These are phyloP conservation scores for barley (Hordeum vulgare) DNA, from an alignment of 176 grass and related monocot species.

Conservation along the genomic window DNA sequence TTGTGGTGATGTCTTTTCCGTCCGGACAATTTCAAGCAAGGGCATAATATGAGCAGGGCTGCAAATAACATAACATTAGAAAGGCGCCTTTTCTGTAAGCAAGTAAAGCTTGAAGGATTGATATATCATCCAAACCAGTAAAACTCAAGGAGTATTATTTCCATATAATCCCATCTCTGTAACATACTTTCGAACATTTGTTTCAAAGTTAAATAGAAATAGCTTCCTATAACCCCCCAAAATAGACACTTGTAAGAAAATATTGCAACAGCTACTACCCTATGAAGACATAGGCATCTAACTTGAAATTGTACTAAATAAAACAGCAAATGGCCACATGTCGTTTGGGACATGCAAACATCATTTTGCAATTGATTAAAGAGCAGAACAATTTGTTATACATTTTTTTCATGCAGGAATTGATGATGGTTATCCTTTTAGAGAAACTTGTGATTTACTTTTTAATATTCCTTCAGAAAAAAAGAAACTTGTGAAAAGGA, in stretches of 20 bases:
- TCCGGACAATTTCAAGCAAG: conserved; percentile 96
- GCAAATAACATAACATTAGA: conserved; percentile 35
- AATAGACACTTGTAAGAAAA: not conserved
- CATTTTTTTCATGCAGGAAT: not conserved
- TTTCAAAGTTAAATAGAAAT: not conserved
- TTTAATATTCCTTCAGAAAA: not conserved
- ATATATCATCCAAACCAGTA: not conserved
- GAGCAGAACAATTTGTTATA: not conserved
- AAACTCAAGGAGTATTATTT: not conserved
- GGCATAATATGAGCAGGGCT: conserved; percentile 99
- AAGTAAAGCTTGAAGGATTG: not conserved
- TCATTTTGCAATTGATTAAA: not conserved
- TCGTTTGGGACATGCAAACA: not conserved
- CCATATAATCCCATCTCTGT: not conserved
- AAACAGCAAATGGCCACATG: not conserved
- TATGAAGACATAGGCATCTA: not conserved
- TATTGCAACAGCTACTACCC: not conserved
- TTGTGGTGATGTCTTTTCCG: conserved; percentile 91
- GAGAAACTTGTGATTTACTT: not conserved
- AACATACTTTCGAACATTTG: not conserved
- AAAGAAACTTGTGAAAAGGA: not conserved
- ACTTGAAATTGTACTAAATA: not conserved
- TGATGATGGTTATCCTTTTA: not conserved
- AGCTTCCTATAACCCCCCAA: not conserved
- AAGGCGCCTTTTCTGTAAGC: not conserved